These are phyloP conservation scores for Lycium ferocissimum DNA, from an alignment of 257 asterid species.

Conservation along the genomic window DNA sequence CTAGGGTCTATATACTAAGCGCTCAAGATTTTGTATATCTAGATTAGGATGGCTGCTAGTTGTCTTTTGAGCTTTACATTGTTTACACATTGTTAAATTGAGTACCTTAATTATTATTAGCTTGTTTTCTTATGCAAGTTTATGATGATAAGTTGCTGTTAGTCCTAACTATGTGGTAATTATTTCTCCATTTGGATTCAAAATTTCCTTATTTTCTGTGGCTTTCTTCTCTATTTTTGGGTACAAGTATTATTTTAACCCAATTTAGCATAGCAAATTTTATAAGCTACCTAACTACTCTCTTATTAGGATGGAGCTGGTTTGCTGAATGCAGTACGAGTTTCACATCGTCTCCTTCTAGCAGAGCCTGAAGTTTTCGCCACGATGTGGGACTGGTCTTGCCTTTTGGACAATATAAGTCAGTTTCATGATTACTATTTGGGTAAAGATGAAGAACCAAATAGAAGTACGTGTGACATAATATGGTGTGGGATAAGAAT, in stretches of 20 bases:
- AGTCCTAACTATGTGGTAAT: background rate
- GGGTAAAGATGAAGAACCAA: slow-evolving; percentile 41
- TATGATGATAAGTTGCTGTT: slow-evolving; percentile 8
- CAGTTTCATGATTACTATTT: slow-evolving; percentile 41
- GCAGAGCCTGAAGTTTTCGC: slow-evolving; percentile 68
- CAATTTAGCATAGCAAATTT: slow-evolving; percentile 13
- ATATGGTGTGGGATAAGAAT: slow-evolving; percentile 75
- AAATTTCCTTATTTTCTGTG: slow-evolving; percentile 25
- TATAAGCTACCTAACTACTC: slow-evolving; percentile 28
- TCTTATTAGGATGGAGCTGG: slow-evolving; percentile 55
- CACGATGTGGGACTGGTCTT: slow-evolving; percentile 88
- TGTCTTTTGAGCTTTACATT: slow-evolving; percentile 13
- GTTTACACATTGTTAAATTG: background rate
- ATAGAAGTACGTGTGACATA: slow-evolving; percentile 54
- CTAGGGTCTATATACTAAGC: background rate
- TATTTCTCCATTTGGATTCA: slow-evolving; percentile 9
- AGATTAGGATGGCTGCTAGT: slow-evolving; percentile 9
- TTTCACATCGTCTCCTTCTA: slow-evolving; percentile 72
- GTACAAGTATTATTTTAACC: background rate
- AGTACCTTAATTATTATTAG: background rate
- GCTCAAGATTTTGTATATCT: background rate
- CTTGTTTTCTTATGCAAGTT: slow-evolving; percentile 5
- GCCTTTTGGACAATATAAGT: slow-evolving; percentile 59
- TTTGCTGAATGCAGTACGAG: slow-evolving; percentile 61
- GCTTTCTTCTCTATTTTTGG: background rate